phyloP scores from a whole-genome alignment of 2,329 filamentous ascomycete species.

The Aspergillus candidus region DNA sequence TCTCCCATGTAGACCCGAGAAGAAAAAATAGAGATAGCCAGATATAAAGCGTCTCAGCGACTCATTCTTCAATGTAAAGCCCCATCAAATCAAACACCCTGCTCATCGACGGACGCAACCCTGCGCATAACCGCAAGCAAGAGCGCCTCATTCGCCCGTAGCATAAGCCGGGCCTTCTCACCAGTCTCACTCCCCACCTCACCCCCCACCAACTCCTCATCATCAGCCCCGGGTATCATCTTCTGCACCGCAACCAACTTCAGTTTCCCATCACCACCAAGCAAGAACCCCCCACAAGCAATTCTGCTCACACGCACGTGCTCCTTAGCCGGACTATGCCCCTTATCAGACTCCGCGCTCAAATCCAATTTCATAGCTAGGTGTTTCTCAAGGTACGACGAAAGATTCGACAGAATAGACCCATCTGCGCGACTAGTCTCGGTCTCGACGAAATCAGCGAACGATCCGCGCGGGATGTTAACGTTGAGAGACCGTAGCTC shows the following conservation, averaged over 20 bases:
- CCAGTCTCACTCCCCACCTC: slow-evolving; percentile 13
- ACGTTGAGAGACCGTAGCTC: slow-evolving; percentile 31
- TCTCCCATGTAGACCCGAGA: no score
- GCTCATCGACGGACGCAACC: slow-evolving; percentile 19
- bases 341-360: slow-evolving; percentile 9
- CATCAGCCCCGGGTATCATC: slow-evolving; percentile 1
- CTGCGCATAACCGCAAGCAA: slow-evolving; percentile 27
- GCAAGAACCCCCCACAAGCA: slow-evolving; percentile 34
- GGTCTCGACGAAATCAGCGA: slow-evolving; percentile 16
- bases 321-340: slow-evolving; percentile 10
- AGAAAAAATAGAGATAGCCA: no score
- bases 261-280: slow-evolving; percentile 34
- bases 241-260: slow-evolving; percentile 29
- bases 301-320: slow-evolving; percentile 33
- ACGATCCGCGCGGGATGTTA: slow-evolving; percentile 26
- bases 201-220: not conserved
- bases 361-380: slow-evolving; percentile 37
- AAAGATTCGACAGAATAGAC: slow-evolving; percentile 24
- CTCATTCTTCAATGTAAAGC: no score
- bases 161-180: slow-evolving; percentile 17
- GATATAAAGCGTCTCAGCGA: no score
- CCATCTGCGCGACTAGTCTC: slow-evolving; percentile 6
- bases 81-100: not conserved
- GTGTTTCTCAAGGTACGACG: slow-evolving; percentile 32
- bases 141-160: slow-evolving; percentile 28